Conservation (phyloP, 371 early-diverging fungal species). For the Globomyces sp. region DNA sequence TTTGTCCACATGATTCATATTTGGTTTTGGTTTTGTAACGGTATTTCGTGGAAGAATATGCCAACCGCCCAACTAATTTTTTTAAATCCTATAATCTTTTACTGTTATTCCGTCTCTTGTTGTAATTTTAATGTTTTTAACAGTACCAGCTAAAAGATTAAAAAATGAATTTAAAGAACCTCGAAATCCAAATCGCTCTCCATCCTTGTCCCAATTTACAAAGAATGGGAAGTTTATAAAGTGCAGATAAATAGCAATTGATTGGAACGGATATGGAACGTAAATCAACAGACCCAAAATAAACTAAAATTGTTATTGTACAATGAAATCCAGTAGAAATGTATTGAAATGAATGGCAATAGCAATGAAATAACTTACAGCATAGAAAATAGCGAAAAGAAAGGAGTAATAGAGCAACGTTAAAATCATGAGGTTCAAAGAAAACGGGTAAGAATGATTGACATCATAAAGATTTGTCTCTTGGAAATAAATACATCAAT, state of each 20-base stretch:
- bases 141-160: slow-evolving; percentile 17
- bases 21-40: slow-evolving; percentile 9
- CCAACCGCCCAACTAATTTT: slow-evolving; percentile 33
- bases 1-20: not conserved
- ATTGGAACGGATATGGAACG: slow-evolving; percentile 15
- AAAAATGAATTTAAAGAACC: not conserved
- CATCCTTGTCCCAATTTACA: slow-evolving; percentile 25
- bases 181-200: slow-evolving; percentile 29
- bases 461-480: no score
- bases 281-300: slow-evolving; percentile 8
- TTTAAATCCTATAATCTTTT: not conserved
- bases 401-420: no score
- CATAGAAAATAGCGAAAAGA: no score
- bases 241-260: slow-evolving; percentile 29
- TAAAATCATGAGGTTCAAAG: no score
- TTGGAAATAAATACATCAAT: no score
- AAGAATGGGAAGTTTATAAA: slow-evolving; percentile 29
- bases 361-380: no score
- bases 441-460: no score
- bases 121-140: slow-evolving; percentile 24
- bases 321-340: no score
- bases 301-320: not conserved
- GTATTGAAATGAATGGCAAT: no score
- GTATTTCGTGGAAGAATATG: slow-evolving; percentile 31
- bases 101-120: slow-evolving; percentile 21